These are phyloP conservation scores for Pistacia integerrima DNA, from an alignment of 345 rosid genomes.

Conservation along the genomic window DNA sequence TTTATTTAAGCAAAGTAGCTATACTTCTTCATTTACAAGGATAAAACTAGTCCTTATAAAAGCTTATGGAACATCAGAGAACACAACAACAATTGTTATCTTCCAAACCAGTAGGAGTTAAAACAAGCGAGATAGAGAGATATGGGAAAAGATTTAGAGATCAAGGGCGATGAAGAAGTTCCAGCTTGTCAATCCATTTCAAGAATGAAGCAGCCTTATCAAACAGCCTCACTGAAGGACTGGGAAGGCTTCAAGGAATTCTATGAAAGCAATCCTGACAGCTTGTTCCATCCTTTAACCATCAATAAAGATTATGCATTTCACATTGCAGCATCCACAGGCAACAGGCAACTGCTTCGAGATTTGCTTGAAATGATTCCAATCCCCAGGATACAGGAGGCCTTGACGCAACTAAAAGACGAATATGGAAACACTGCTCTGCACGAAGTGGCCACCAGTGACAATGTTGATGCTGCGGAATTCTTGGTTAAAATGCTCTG, in stretches of 20 bases:
- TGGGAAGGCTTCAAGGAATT: background rate
- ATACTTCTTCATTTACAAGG: too few relatives aligned
- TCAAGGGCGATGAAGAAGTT: background rate
- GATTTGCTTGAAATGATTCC: background rate
- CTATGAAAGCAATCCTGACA: background rate
- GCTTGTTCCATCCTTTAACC: background rate
- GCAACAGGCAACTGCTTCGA: background rate
- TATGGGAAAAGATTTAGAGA: background rate
- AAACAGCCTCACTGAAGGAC: background rate
- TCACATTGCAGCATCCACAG: background rate
- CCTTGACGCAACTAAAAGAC: background rate
- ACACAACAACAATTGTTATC: too few relatives aligned
- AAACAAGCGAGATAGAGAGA: background rate
- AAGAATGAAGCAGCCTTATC: background rate
- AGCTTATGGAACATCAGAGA: too few relatives aligned
- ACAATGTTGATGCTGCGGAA: background rate
- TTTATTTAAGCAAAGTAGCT: too few relatives aligned
- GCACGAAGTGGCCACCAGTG: background rate
- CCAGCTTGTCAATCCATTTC: background rate
- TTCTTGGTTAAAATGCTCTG: background rate
- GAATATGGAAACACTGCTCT: background rate
- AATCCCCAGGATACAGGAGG: background rate
- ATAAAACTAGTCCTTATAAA: too few relatives aligned
- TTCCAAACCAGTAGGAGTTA: too few relatives aligned
- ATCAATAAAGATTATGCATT: background rate